A percentile compares a stretch with the other conserved stretches of the same genome.
Evolutionary conservation across 768 basidiomycete genomes (phyloP).

Genomic region (Lactarius hengduanensis): DNA sequence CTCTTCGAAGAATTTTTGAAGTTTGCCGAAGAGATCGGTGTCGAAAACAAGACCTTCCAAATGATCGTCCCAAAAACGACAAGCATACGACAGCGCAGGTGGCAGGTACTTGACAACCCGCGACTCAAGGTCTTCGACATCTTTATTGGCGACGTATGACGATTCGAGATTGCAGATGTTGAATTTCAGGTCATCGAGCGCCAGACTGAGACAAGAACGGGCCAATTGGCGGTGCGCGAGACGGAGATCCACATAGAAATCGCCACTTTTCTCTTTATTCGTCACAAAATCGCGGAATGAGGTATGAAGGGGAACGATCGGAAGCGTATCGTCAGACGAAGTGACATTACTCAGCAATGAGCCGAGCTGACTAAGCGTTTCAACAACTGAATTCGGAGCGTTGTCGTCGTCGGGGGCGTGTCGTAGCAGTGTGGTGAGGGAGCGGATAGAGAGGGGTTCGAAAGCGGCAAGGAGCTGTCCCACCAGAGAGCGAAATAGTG

Average conservation of each 20-base stretch:
- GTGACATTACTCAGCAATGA: constrained; percentile 9
- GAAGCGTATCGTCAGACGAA: neutral
- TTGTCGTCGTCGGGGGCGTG: neutral
- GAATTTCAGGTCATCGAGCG: neutral
- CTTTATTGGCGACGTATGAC: neutral
- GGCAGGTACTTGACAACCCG: neutral
- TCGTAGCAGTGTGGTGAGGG: neutral
- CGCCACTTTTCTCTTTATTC: neutral
- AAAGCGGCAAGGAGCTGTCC: constrained; percentile 4
- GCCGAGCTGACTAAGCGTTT: neutral
- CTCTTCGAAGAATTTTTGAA: no score
- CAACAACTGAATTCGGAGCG: neutral
- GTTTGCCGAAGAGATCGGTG: neutral
- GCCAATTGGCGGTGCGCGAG: neutral
- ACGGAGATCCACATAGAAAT: neutral
- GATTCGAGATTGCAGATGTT: constrained; percentile 11
- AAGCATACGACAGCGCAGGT: constrained; percentile 2
- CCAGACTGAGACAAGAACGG: neutral
- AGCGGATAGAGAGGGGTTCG: constrained; percentile 5
- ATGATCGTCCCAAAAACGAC: constrained; percentile 7
- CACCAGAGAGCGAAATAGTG: neutral
- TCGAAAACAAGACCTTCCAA: neutral
- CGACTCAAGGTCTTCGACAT: neutral
- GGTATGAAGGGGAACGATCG: neutral
- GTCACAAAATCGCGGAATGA: constrained; percentile 5